Percentiles rank a stretch among this genome's conserved stretches.
phyloP scores from a whole-genome alignment of 805 yeast species.

The Candida saitoana region DNA sequence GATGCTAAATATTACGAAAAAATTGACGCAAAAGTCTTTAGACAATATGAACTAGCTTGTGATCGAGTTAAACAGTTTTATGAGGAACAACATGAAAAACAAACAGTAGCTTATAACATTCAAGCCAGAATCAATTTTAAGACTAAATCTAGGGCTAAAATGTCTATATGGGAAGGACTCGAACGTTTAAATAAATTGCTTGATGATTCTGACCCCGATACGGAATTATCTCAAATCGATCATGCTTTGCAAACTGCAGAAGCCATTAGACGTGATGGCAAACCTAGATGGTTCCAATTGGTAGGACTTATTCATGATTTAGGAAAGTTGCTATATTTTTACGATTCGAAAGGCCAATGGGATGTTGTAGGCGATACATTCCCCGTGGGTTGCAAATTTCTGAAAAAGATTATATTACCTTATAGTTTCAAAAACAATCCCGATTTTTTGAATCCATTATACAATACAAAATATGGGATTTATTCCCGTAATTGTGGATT shows the following conservation, averaged over 20 bases:
- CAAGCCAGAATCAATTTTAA: constrained; percentile 71
- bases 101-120: constrained; percentile 68
- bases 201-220: constrained; percentile 74
- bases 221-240: constrained; percentile 69
- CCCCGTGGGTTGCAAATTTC: constrained; percentile 68
- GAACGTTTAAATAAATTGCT: constrained; percentile 56
- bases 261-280: constrained; percentile 61
- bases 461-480: constrained; percentile 62
- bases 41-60: constrained; percentile 67
- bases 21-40: constrained; percentile 41
- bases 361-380: constrained; percentile 79
- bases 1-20: constrained; percentile 27
- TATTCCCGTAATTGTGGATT: constrained; percentile 63
- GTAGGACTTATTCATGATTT: constrained; percentile 71
- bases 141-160: constrained; percentile 59
- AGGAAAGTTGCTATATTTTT: constrained; percentile 65
- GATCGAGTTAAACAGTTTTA: constrained; percentile 65
- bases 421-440: constrained; percentile 59
- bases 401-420: constrained; percentile 55
- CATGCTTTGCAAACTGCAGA: constrained; percentile 76
- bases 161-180: constrained; percentile 72
- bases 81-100: constrained; percentile 63
- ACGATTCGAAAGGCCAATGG: constrained; percentile 74
- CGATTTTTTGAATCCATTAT: constrained; percentile 59
- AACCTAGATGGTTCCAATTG: constrained; percentile 73